Base-by-base conservation (phyloP, 2,329 filamentous ascomycete genomes). In the Apiospora kogelbergensis region DNA sequence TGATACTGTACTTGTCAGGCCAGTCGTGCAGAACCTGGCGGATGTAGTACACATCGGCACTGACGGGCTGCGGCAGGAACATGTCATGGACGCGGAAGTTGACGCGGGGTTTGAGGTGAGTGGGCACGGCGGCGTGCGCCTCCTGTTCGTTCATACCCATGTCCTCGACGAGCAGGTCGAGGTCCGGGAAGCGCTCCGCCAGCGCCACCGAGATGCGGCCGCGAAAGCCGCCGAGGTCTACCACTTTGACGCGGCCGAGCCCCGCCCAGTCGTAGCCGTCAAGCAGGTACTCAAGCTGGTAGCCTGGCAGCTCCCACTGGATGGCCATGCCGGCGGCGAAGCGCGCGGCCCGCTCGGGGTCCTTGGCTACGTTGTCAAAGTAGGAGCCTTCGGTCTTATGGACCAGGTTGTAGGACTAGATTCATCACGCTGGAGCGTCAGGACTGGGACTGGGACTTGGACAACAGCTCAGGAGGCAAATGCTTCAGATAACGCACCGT, bases 21-120 rank as follows among this genome's bases (percentile, higher is more conserved):
- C 82, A 85, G 74, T 84, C 81, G 72, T 85, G 83, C 10, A 85
- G 73, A 53, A 85, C 82, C 73, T 78, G 77, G 30, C 82, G 82
- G 69, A 85, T 75, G 64, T 83, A 74, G 72, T 82, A 85, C 60
- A 83, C 76, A 44, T 80, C 80, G 3, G 79, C 83, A 7, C 69
- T 57, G 20, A 70, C 63, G 0, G 67, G 40, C 64, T 76, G 74
- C n/a, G 71, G 64, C 17, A 60, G 57, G 44, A 75, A 73, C 1
- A 75, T 65, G 44, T 75, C 74, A 48, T 76, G 74, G 2, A 63
- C 67, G 67, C 63, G 63, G 66, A 74, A 66, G 7, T 63, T 13
- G 11, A 74, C 68, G 6, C 72, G 70, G 10, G 67, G 66, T 10
- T 63, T 67, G 20, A 73, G 17, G 66, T 26, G n/a, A 46, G 65